These are phyloP conservation scores for Botrytis deweyae DNA, from an alignment of 2,329 filamentous ascomycete genomes.

Conservation along the genomic window DNA sequence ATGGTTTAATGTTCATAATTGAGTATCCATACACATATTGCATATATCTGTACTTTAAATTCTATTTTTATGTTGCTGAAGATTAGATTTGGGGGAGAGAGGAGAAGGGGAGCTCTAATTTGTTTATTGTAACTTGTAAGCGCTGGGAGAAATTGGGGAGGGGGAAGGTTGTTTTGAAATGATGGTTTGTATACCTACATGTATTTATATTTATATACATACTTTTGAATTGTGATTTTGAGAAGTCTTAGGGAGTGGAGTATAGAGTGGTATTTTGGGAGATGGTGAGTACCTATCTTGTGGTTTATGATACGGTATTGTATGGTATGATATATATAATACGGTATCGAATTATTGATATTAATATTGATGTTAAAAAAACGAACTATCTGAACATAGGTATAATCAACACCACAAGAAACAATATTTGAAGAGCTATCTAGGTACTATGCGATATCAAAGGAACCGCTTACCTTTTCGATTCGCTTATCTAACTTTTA, in stretches of 20 bases:
- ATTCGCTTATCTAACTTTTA: no score
- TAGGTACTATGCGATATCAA: no score
- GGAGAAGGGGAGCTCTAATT: neutral
- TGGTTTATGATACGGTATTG: no score
- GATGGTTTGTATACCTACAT: neutral
- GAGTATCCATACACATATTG: neutral
- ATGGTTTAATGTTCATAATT: neutral
- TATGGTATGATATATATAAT: no score
- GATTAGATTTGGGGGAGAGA: neutral
- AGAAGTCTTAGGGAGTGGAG: no score
- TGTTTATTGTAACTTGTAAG: neutral
- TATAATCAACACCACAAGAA: neutral
- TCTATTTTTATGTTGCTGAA: neutral
- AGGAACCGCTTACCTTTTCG: no score
- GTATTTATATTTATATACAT: no score
- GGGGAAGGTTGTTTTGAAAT: neutral
- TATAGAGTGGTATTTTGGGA: no score
- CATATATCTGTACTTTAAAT: neutral
- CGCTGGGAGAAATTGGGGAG: neutral
- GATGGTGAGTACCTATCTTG: no score
- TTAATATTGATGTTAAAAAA: no score
- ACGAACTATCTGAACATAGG: neutral
- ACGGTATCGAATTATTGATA: no score
- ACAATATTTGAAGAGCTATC: neutral
- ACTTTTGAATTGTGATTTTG: no score